phyloP scores from a whole-genome alignment of 169 alveolate species.

The Plasmodium inui region DNA sequence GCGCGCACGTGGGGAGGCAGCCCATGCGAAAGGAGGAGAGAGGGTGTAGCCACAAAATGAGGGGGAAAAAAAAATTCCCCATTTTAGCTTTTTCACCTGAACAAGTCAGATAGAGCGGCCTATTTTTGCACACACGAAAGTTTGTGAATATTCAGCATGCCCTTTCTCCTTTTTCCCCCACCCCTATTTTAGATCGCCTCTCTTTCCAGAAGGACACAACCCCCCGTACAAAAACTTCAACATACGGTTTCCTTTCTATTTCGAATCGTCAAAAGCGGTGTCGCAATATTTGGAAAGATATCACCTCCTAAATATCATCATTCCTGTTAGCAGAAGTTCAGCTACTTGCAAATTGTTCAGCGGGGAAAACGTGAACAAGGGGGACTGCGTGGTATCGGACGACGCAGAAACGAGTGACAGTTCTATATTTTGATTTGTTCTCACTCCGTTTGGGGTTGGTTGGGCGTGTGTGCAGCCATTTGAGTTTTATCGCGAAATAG shows the following conservation, averaged over 20 bases:
- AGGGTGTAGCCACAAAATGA: not conserved
- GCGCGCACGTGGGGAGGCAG: not conserved
- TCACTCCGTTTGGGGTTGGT: not conserved
- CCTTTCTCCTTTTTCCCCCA: not conserved
- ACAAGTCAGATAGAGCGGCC: not conserved
- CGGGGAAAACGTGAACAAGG: not conserved
- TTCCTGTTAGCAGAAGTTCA: constrained; percentile 57
- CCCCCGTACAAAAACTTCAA: constrained; percentile 68
- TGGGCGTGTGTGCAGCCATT: not conserved
- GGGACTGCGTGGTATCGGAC: not conserved
- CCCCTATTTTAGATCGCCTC: constrained; percentile 58
- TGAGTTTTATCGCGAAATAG: not conserved
- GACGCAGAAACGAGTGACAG: constrained; percentile 53
- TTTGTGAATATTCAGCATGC: not conserved
- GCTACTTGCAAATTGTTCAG: constrained; percentile 22
- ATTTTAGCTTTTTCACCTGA: constrained; percentile 6
- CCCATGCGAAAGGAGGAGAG: not conserved
- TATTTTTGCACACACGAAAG: constrained; percentile 1
- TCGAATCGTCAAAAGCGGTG: constrained; percentile 51
- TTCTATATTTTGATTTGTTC: constrained; percentile 51
- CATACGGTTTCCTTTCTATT: constrained; percentile 73
- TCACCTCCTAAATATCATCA: constrained; percentile 61
- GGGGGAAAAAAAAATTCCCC: not conserved
- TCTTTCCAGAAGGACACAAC: constrained; percentile 54
- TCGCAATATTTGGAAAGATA: constrained; percentile 60